Percentiles rank a stretch among this genome's conserved stretches.
phyloP scores from a whole-genome alignment of 1,284 basidiomycete species.

The Coniferiporia sulphurascens region DNA sequence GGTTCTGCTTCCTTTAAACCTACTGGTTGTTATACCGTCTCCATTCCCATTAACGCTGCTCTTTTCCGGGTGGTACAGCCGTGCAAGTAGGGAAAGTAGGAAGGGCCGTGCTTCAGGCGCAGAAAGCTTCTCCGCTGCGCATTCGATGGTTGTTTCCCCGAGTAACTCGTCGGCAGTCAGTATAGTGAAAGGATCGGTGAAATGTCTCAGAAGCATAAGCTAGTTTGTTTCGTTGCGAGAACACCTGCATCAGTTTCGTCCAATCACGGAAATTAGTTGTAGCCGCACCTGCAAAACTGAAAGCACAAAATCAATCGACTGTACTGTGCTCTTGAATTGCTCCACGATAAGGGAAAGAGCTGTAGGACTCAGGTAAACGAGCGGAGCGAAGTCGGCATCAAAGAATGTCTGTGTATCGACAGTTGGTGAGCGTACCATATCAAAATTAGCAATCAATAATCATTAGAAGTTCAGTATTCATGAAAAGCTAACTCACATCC shows the following conservation, averaged over 20 bases:
- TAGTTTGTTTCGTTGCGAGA: slow-evolving; percentile 24
- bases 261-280: neutral
- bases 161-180: slow-evolving; percentile 35
- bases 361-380: slow-evolving; percentile 56
- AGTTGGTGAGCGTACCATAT: too few species aligned
- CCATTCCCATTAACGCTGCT: slow-evolving; percentile 4
- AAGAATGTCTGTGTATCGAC: slow-evolving; percentile 53
- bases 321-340: slow-evolving; percentile 47
- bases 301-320: slow-evolving; percentile 50
- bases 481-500: slow-evolving; percentile 34
- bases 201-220: slow-evolving; percentile 65
- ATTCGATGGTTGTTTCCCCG: slow-evolving; percentile 13
- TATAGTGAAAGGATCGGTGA: slow-evolving; percentile 51
- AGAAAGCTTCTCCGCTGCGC: slow-evolving; percentile 24
- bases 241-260: neutral
- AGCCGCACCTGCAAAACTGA: slow-evolving; percentile 54
- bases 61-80: slow-evolving; percentile 26
- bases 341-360: slow-evolving; percentile 50
- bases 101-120: slow-evolving; percentile 33
- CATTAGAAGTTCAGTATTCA: neutral
- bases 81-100: slow-evolving; percentile 37
- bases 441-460: too few species aligned
- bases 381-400: slow-evolving; percentile 50
- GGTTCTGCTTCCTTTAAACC: neutral
- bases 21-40: neutral